Conservation (phyloP, 106 monocot species). For the Allium cepa region DNA sequence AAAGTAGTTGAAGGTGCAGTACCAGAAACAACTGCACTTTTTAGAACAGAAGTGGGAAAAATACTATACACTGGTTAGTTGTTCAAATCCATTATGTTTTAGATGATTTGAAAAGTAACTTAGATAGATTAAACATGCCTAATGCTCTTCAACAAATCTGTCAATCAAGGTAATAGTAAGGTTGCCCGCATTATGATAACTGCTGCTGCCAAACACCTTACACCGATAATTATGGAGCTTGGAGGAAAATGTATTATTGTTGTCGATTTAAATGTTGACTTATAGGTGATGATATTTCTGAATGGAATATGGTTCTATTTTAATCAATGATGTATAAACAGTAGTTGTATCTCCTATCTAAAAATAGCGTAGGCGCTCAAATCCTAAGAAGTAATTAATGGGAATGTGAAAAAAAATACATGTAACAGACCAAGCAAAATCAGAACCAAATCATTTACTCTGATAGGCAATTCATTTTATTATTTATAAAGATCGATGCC, state of each 20-base stretch:
- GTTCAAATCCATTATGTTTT: neutral
- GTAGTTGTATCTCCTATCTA: too few species aligned
- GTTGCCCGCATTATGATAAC: constrained; percentile 55
- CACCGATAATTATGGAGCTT: constrained; percentile 65
- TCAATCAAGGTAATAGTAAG: constrained; percentile 32
- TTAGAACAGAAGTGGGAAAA: constrained; percentile 87
- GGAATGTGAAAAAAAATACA: too few species aligned
- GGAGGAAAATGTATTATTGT: constrained; percentile 71
- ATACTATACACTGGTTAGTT: constrained; percentile 77
- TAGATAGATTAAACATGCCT: too few species aligned
- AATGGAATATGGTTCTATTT: neutral
- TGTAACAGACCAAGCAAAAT: too few species aligned
- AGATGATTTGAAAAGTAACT: too few species aligned
- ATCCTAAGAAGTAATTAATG: too few species aligned
- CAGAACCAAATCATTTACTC: too few species aligned
- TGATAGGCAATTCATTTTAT: too few species aligned
- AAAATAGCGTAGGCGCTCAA: too few species aligned
- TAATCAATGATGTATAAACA: neutral
- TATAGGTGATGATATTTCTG: constrained; percentile 18
- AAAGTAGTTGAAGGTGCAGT: constrained; percentile 76
- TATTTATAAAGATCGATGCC: too few species aligned
- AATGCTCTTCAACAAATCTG: neutral
- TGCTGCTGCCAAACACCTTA: constrained; percentile 70
- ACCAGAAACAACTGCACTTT: constrained; percentile 58
- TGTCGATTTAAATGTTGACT: constrained; percentile 42